These are phyloP conservation scores for Dendrobium huoshanense DNA, from an alignment of 106 monocot species.

Conservation along the genomic window DNA sequence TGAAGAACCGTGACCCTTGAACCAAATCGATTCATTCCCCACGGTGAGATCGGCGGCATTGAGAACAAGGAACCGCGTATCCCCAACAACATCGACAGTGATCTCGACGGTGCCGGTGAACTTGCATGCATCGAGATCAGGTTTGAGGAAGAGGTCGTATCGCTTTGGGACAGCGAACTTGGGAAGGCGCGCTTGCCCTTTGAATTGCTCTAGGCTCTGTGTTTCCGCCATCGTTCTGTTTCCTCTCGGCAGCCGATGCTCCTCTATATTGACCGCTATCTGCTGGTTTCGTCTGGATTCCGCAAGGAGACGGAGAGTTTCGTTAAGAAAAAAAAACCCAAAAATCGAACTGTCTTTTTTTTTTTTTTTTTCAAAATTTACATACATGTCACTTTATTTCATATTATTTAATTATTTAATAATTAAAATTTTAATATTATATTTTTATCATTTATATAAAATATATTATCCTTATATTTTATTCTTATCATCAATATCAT, in stretches of 20 bases:
- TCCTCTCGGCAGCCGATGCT: not conserved
- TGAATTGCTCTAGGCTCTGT: conserved; percentile 56
- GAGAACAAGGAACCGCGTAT: conserved; percentile 76
- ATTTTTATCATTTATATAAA: too few relatives aligned
- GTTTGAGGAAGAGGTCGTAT: conserved; percentile 61
- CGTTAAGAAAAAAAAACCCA: not conserved
- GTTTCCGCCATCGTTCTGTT: conserved; percentile 6
- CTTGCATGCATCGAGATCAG: conserved; percentile 60
- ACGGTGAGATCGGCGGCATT: conserved; percentile 74
- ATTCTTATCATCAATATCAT: too few relatives aligned
- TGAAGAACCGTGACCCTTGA: conserved; percentile 14
- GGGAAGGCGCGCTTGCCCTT: conserved; percentile 58
- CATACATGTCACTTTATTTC: too few relatives aligned
- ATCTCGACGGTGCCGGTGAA: conserved; percentile 62
- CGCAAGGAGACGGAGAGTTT: not conserved
- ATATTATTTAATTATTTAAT: too few relatives aligned
- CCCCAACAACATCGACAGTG: conserved; percentile 45
- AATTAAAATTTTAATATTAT: too few relatives aligned
- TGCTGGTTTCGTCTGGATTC: not conserved
- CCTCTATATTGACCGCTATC: not conserved
- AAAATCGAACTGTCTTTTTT: too few relatives aligned
- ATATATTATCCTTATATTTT: too few relatives aligned
- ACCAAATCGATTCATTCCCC: conserved; percentile 36
- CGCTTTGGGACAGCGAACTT: conserved; percentile 55
- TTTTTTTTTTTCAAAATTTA: too few relatives aligned